A percentile compares a stretch with the other conserved stretches of the same genome.
Conservation (phyloP, 345 rosid species). For the Citropsis articulata region DNA sequence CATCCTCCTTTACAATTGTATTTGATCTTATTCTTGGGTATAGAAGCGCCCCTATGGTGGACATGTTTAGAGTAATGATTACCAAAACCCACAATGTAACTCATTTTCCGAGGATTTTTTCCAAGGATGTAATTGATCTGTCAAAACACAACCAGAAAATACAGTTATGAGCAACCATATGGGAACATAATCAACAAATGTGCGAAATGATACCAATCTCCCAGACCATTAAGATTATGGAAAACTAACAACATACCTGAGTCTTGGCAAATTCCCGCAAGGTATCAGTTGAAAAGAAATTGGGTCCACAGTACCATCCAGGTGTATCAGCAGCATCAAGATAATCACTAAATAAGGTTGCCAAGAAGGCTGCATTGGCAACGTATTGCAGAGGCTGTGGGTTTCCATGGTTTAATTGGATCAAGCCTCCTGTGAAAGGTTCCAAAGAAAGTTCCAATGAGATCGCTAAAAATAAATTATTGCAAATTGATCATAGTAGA, state of each 20-base stretch:
- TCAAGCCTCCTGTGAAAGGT: constrained; percentile 67
- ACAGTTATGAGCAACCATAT: neutral
- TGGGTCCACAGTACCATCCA: constrained; percentile 97
- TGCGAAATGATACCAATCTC: neutral
- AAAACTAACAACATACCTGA: constrained; percentile 49
- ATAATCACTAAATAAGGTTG: constrained; percentile 76
- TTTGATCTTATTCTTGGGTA: constrained; percentile 76
- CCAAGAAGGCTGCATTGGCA: constrained; percentile 90
- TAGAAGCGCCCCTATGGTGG: constrained; percentile 94
- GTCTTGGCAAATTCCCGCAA: constrained; percentile 79
- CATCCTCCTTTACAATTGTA: constrained; percentile 96
- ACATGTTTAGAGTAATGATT: constrained; percentile 69
- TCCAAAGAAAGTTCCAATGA: constrained; percentile 10
- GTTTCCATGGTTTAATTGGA: constrained; percentile 81
- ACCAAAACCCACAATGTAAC: constrained; percentile 89
- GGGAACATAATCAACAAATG: neutral
- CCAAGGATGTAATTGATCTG: constrained; percentile 93
- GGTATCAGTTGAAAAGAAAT: constrained; percentile 63
- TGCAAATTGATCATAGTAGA: neutral
- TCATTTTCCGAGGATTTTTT: constrained; percentile 90
- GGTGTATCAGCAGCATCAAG: constrained; percentile 97
- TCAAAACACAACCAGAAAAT: constrained; percentile 4
- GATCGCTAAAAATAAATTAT: constrained; percentile 12
- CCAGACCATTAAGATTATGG: neutral
- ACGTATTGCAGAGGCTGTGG: constrained; percentile 98